Base-by-base conservation (phyloP, 2,329 filamentous ascomycete species). In the Parascedosporium putredinis region DNA sequence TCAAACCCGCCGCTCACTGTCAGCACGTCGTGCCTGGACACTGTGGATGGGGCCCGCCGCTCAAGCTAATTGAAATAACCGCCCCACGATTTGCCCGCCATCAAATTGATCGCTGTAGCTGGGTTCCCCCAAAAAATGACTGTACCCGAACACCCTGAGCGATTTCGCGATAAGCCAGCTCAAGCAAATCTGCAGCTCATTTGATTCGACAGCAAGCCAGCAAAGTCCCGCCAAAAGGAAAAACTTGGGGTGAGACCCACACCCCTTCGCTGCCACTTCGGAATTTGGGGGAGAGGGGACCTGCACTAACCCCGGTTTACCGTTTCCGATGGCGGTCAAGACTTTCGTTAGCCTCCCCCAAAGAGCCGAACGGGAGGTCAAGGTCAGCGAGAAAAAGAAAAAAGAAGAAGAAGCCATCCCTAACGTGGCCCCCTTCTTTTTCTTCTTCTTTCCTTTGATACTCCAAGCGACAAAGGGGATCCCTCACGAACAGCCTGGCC, bases 301-400 rank as follows among this genome's bases (percentile, higher is more conserved):
- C 45, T 22, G 22, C 25, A 25, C 25, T 25, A 49, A 29, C 24
- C 47, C 47, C 34, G 25, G 16, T 22, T n/a, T 27, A 22, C 22
- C 38, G 16, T 14, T 42, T 44, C 47, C 47, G 47, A 45, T 50
- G 40, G 47, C 40, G 47, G 47, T 50, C 47, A 50, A 50, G 36
- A 31, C 12, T 31, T 22, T 46, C 14, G 12, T 25, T n/a, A 12
- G 42, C 20, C 20, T 42, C 9, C 16, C n/a, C n/a, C n/a, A n/a
- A n/a, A n/a, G n/a, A n/a, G n/a, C n/a, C n/a, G n/a, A n/a, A n/a
- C n/a, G n/a, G n/a, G n/a, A n/a, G n/a, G n/a, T 20, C 20, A 23
- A 16, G 38, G 38, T 20, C 16, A 5, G 5, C 12, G 16, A 16
- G 18, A 16, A 22, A 18, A 20, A 18, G 36, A 18, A 40, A 20